These are phyloP conservation scores for Fagus sylvatica DNA, from an alignment of 306 rosid genomes.

Conservation along the genomic window DNA sequence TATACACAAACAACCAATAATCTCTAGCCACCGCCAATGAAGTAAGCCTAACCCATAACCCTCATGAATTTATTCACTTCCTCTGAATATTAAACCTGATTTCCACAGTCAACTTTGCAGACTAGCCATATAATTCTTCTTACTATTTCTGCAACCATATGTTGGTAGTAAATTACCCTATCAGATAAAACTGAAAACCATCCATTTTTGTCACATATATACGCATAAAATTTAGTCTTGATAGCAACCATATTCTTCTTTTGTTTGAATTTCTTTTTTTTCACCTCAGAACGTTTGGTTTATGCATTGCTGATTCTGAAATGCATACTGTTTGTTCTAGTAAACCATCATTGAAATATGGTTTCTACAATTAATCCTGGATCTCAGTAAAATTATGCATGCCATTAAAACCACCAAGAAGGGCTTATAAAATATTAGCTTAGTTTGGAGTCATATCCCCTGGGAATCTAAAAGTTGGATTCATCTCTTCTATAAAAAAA, in stretches of 20 bases:
- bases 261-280: neutral
- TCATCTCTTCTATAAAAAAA: neutral
- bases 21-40: no score
- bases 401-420: neutral
- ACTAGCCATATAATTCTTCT: neutral
- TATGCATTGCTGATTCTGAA: neutral
- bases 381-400: neutral
- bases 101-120: neutral
- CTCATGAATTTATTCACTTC: neutral
- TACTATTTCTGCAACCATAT: neutral
- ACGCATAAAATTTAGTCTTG: neutral
- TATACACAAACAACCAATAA: no score
- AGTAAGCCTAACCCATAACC: conserved; percentile 6
- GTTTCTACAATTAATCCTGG: neutral
- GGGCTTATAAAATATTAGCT: neutral
- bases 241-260: neutral
- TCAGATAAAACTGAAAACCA: neutral
- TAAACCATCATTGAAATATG: neutral
- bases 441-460: neutral
- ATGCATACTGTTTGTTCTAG: neutral
- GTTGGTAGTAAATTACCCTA: neutral
- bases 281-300: neutral
- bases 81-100: neutral
- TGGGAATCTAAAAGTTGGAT: neutral
- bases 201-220: no score